A percentile compares a stretch with the other conserved stretches of the same genome.
These are phyloP conservation scores for Monosporascus sp. DNA, from an alignment of 2,329 filamentous ascomycete species.

Conservation along the genomic window DNA sequence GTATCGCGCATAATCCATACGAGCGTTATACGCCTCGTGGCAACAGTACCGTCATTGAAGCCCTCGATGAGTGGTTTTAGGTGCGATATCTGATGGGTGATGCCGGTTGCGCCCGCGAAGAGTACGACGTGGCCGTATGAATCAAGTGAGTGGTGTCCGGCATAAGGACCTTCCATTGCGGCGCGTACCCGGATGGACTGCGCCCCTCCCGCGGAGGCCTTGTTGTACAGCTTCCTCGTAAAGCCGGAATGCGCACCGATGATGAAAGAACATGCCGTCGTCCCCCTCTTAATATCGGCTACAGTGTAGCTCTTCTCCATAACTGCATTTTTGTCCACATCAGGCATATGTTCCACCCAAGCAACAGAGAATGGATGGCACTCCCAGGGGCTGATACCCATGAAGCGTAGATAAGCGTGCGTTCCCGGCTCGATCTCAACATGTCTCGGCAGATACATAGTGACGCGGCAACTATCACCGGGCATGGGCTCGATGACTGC, in stretches of 20 bases:
- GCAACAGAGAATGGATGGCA: slow-evolving; percentile 76
- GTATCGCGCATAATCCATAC: slow-evolving; percentile 91
- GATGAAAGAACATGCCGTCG: slow-evolving; percentile 68
- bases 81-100: slow-evolving; percentile 91
- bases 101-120: slow-evolving; percentile 88
- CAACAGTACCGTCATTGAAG: slow-evolving; percentile 65
- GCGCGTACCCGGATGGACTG: slow-evolving; percentile 60
- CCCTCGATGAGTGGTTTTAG: slow-evolving; percentile 71
- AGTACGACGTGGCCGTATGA: slow-evolving; percentile 91
- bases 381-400: slow-evolving; percentile 61
- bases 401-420: slow-evolving; percentile 70
- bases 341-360: slow-evolving; percentile 58
- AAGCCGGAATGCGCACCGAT: slow-evolving; percentile 85
- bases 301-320: slow-evolving; percentile 31
- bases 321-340: slow-evolving; percentile 31
- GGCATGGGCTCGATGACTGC: slow-evolving; percentile 64
- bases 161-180: slow-evolving; percentile 86
- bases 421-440: slow-evolving; percentile 64
- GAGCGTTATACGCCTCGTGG: slow-evolving; percentile 74
- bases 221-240: slow-evolving; percentile 74
- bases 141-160: slow-evolving; percentile 74
- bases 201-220: slow-evolving; percentile 50
- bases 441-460: slow-evolving; percentile 62
- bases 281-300: slow-evolving; percentile 24
- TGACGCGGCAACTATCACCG: slow-evolving; percentile 65